phyloP scores from a whole-genome alignment of 805 yeast genomes.

The Metschnikowia continentalis region DNA sequence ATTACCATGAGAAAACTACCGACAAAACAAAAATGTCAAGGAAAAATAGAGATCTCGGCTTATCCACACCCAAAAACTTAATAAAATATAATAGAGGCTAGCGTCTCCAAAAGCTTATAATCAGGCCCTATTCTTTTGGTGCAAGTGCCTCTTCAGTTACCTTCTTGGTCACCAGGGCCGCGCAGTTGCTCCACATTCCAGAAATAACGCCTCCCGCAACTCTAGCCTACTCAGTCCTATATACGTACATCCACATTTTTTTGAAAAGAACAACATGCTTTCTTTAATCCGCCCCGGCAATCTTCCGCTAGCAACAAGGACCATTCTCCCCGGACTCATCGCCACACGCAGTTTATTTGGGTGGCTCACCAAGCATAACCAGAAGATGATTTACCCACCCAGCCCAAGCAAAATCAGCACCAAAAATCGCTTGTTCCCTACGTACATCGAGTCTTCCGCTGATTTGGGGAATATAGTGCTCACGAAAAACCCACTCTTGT shows the following conservation, averaged over 20 bases:
- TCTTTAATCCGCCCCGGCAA: slow-evolving; percentile 8
- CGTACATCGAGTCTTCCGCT: slow-evolving; percentile 46
- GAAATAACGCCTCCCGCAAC: background rate
- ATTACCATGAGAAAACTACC: background rate
- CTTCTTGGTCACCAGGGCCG: background rate
- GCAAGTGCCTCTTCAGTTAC: background rate
- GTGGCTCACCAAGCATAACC: slow-evolving; percentile 16
- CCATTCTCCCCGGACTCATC: slow-evolving; percentile 2
- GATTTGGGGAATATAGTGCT: slow-evolving; percentile 57
- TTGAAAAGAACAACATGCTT: slow-evolving; percentile 6
- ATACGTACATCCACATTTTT: background rate
- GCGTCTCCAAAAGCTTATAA: background rate
- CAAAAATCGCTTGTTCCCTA: slow-evolving; percentile 35
- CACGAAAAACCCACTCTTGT: slow-evolving; percentile 56
- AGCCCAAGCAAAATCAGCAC: slow-evolving; percentile 33
- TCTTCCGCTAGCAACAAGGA: slow-evolving; percentile 7
- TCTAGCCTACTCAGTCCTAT: background rate
- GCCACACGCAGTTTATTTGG: slow-evolving; percentile 13
- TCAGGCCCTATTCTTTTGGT: background rate
- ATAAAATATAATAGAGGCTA: background rate
- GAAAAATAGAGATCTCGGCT: background rate
- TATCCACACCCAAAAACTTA: background rate
- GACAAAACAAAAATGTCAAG: background rate
- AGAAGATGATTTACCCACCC: slow-evolving; percentile 39
- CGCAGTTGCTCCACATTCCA: slow-evolving; percentile 1